Percentiles rank a stretch among this genome's conserved stretches.
Evolutionary conservation across 257 asterid genomes (phyloP).

Genomic region (Solanum microdontum): DNA sequence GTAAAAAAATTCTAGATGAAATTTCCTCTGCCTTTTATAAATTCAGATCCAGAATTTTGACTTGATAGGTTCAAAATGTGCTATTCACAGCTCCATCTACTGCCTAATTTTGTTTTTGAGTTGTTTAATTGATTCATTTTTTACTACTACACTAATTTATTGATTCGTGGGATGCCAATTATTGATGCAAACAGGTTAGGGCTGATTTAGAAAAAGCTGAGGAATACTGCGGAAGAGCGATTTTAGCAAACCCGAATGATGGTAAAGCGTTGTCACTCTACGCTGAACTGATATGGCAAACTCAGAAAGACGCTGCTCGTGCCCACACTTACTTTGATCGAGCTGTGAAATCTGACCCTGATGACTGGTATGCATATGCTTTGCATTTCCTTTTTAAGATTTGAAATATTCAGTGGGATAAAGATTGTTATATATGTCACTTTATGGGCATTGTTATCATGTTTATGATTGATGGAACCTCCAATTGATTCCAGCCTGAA

Average conservation of each 20-base stretch:
- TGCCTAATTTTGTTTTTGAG: not conserved
- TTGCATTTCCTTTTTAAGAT: not conserved
- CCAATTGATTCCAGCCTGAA: not conserved
- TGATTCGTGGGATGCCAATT: not conserved
- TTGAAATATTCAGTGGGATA: not conserved
- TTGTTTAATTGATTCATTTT: not conserved
- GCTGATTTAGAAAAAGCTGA: slow-evolving; percentile 76
- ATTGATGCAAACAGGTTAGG: slow-evolving; percentile 31
- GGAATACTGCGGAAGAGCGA: slow-evolving; percentile 83
- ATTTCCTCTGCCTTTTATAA: not conserved
- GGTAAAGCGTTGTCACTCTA: slow-evolving; percentile 64
- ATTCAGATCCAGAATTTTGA: not conserved
- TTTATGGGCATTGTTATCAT: not conserved
- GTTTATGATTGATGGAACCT: not conserved
- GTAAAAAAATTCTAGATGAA: slow-evolving; percentile 10
- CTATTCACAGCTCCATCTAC: not conserved
- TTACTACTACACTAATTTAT: not conserved
- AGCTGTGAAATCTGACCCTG: slow-evolving; percentile 75
- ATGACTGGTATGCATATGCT: slow-evolving; percentile 46
- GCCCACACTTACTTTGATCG: slow-evolving; percentile 67
- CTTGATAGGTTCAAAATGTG: not conserved
- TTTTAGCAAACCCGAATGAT: slow-evolving; percentile 62
- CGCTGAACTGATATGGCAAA: slow-evolving; percentile 84
- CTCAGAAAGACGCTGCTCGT: slow-evolving; percentile 54
- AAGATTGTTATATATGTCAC: not conserved